Evolutionary conservation across 2,329 filamentous ascomycete species (phyloP).

Genomic region (Clarireedia monteithiana): DNA sequence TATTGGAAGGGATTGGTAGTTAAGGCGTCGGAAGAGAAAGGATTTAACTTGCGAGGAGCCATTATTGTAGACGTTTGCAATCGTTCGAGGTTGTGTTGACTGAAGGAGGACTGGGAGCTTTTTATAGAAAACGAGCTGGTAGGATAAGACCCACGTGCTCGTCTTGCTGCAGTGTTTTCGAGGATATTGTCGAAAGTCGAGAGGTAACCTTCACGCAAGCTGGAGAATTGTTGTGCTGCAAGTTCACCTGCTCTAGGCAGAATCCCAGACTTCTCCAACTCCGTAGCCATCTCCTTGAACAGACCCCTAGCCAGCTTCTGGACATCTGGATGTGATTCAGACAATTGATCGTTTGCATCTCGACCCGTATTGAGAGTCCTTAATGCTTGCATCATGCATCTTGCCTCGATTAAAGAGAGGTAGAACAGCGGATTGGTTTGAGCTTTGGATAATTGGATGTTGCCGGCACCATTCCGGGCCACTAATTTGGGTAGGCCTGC

Average conservation of each 20-base stretch:
- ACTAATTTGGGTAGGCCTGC: conserved; percentile 4
- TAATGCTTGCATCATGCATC: conserved; percentile 25
- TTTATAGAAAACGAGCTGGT: background rate
- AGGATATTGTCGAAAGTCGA: conserved; percentile 23
- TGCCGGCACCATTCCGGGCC: conserved; percentile 3
- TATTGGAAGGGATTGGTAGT: conserved; percentile 6
- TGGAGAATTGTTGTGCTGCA: conserved; percentile 12
- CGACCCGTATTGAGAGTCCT: conserved; percentile 20
- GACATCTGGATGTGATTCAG: conserved; percentile 24
- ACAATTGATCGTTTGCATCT: conserved; percentile 14
- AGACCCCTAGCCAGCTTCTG: conserved; percentile 16
- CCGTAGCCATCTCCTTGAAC: conserved; percentile 19
- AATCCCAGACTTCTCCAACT: conserved; percentile 21
- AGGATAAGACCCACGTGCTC: conserved; percentile 1
- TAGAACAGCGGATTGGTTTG: conserved; percentile 19
- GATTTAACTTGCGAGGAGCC: background rate
- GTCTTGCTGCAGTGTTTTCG: conserved; percentile 16
- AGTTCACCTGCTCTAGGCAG: conserved; percentile 18
- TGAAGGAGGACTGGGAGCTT: background rate
- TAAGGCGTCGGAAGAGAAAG: conserved; percentile 8
- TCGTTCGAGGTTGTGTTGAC: conserved; percentile 8
- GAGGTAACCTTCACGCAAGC: conserved; percentile 19
- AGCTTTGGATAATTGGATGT: conserved; percentile 11
- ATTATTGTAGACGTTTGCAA: background rate
- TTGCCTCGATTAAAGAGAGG: conserved; percentile 27